Percentiles rank a stretch among this genome's conserved stretches.
Conservation (phyloP, 2,329 filamentous ascomycete species). For the Cordyceps militaris region DNA sequence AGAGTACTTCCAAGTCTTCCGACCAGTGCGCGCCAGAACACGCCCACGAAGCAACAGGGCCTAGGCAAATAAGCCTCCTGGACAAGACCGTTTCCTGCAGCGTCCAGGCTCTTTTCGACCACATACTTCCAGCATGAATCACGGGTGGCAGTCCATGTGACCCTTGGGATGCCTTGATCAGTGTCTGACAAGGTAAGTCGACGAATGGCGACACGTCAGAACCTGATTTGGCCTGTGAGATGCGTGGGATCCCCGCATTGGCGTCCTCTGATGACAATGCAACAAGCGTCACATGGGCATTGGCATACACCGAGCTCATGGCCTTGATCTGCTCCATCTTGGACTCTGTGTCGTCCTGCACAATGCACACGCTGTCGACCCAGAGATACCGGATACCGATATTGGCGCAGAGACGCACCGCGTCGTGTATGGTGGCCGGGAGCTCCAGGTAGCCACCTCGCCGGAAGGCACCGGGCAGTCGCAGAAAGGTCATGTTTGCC, state of each 20-base stretch:
- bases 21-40: slow-evolving; percentile 10
- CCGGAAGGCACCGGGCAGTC: slow-evolving; percentile 2
- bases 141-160: not conserved
- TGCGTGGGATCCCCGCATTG: not conserved
- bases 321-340: slow-evolving; percentile 12
- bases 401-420: slow-evolving; percentile 6
- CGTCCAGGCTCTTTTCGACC: slow-evolving; percentile 11
- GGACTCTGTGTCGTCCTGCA: slow-evolving; percentile 7
- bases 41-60: slow-evolving; percentile 6
- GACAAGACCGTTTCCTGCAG: slow-evolving; percentile 13
- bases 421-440: slow-evolving; percentile 9
- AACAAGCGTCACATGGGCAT: slow-evolving; percentile 9
- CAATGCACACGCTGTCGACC: slow-evolving; percentile 14
- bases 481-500: not conserved
- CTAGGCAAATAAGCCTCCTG: slow-evolving; percentile 3
- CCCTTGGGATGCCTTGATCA: slow-evolving; percentile 5
- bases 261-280: slow-evolving; percentile 4
- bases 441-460: slow-evolving; percentile 2
- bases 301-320: slow-evolving; percentile 10
- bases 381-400: slow-evolving; percentile 14
- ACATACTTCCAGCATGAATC: not conserved
- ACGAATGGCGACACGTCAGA: not conserved
- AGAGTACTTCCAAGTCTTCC: slow-evolving; percentile 6
- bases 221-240: not conserved
- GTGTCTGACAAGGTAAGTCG: not conserved